Percentiles rank a stretch among this genome's conserved stretches.
Evolutionary conservation across 208 protist species (phyloP).

Genomic region (Trichomonas vaginalis): DNA sequence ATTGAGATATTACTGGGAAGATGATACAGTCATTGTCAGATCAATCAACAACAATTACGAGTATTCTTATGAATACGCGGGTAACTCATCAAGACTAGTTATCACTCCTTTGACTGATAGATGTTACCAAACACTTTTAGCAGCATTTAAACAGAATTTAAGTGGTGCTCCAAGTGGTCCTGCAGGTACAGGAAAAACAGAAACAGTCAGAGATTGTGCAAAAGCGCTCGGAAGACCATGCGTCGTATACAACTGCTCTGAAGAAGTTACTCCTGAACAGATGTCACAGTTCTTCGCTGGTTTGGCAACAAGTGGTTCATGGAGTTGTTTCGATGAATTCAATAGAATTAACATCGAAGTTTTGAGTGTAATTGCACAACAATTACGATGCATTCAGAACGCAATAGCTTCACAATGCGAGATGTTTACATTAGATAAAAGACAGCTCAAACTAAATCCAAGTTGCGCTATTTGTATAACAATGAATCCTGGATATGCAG

Average conservation of each 20-base stretch:
- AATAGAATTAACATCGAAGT: slow-evolving; percentile 48
- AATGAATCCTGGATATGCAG: slow-evolving; percentile 92
- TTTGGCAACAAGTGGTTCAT: slow-evolving; percentile 37
- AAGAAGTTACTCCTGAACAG: slow-evolving; percentile 52
- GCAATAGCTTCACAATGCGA: slow-evolving; percentile 32
- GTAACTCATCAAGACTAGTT: slow-evolving; percentile 40
- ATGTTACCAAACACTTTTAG: slow-evolving; percentile 58
- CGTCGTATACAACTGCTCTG: slow-evolving; percentile 92
- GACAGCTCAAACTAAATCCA: slow-evolving; percentile 35
- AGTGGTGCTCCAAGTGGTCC: slow-evolving; percentile 50
- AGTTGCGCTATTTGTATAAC: slow-evolving; percentile 54
- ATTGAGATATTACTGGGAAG: slow-evolving; percentile 81
- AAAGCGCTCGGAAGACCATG: slow-evolving; percentile 45
- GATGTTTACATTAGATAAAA: slow-evolving; percentile 39
- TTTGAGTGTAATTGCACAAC: slow-evolving; percentile 44
- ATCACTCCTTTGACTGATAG: slow-evolving; percentile 45
- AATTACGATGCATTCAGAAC: slow-evolving; percentile 37
- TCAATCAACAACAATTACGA: slow-evolving; percentile 36
- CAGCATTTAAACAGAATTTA: slow-evolving; percentile 49
- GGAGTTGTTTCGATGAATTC: slow-evolving; percentile 56
- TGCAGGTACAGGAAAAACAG: slow-evolving; percentile 56
- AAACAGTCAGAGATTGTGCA: slow-evolving; percentile 51
- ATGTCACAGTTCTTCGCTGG: slow-evolving; percentile 43
- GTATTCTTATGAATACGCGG: slow-evolving; percentile 45
- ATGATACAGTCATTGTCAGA: slow-evolving; percentile 31